A percentile compares a stretch with the other conserved stretches of the same genome.
Evolutionary conservation across 2,329 filamentous ascomycete species (phyloP).

Genomic region (Hypoxylon sp.): DNA sequence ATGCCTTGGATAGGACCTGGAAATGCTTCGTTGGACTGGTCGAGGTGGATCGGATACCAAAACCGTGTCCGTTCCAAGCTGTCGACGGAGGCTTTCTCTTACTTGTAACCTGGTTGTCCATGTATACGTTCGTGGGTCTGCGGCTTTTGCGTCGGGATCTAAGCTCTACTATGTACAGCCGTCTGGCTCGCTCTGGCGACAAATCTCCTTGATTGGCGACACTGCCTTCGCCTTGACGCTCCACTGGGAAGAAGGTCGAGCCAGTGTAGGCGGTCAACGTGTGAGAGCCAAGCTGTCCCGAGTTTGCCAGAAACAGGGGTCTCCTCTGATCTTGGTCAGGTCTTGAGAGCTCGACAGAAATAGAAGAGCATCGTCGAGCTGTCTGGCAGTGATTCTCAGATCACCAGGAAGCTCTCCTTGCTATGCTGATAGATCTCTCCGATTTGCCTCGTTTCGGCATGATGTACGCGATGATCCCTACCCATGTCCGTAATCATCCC

Average conservation of each 20-base stretch:
- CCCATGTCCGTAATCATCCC: slow-evolving; percentile 33
- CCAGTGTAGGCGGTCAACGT: slow-evolving; percentile 44
- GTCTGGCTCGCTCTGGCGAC: slow-evolving; percentile 11
- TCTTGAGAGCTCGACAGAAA: slow-evolving; percentile 6
- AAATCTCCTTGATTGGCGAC: slow-evolving; percentile 18
- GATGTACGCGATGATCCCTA: slow-evolving; percentile 39
- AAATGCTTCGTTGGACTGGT: slow-evolving; percentile 16
- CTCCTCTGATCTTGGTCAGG: slow-evolving; percentile 4
- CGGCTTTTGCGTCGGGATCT: slow-evolving; percentile 12
- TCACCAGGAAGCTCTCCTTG: slow-evolving; percentile 8
- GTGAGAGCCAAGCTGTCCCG: slow-evolving; percentile 35
- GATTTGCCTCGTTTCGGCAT: slow-evolving; percentile 37
- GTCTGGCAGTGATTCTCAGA: too few species aligned
- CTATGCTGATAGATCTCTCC: slow-evolving; percentile 29
- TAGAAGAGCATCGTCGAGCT: background rate
- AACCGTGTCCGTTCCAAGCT: slow-evolving; percentile 17
- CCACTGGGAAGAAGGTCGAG: slow-evolving; percentile 32
- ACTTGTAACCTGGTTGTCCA: slow-evolving; percentile 9
- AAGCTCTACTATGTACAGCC: background rate
- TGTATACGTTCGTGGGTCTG: slow-evolving; percentile 11
- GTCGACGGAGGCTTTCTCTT: slow-evolving; percentile 20
- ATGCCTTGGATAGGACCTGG: slow-evolving; percentile 32
- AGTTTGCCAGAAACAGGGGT: slow-evolving; percentile 12
- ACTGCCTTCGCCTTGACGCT: slow-evolving; percentile 12
- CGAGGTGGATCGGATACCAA: slow-evolving; percentile 20